phyloP scores from a whole-genome alignment of 495 filamentous ascomycete genomes.

The Talaromyces stipitatus region DNA sequence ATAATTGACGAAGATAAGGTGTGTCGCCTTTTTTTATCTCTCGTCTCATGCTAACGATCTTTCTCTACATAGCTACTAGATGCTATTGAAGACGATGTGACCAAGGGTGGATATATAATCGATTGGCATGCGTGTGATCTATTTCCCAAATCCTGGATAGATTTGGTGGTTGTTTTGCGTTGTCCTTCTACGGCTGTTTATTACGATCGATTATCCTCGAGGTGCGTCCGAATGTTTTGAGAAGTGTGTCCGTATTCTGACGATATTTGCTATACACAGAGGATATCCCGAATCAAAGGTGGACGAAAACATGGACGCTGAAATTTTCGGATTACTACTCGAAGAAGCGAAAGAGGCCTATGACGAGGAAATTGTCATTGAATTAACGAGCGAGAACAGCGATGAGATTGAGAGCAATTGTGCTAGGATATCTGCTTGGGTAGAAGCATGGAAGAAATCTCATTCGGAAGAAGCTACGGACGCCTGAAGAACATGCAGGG shows the following conservation, averaged over 20 bases:
- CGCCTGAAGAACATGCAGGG: background rate
- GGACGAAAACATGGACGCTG: constrained; percentile 91
- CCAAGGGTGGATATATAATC: constrained; percentile 78
- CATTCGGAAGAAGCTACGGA: constrained; percentile 11
- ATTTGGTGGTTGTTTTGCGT: constrained; percentile 87
- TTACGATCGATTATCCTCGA: constrained; percentile 74
- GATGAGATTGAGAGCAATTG: constrained; percentile 85
- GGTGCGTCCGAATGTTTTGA: constrained; percentile 30
- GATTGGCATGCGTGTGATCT: constrained; percentile 99
- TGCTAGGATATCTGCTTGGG: constrained; percentile 74
- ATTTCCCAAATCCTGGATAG: constrained; percentile 89
- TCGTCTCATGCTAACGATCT: background rate
- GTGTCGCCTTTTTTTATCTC: constrained; percentile 10
- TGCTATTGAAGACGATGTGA: constrained; percentile 74
- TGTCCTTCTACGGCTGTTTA: constrained; percentile 62
- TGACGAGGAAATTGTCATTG: constrained; percentile 82
- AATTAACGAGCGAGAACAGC: constrained; percentile 71
- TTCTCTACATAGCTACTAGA: constrained; percentile 57
- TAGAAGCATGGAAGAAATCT: constrained; percentile 71
- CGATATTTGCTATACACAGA: constrained; percentile 25
- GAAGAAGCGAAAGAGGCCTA: constrained; percentile 87
- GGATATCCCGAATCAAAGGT: constrained; percentile 79
- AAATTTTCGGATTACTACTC: constrained; percentile 93
- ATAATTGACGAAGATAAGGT: constrained; percentile 97
- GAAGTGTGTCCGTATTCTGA: background rate